Base-by-base conservation (phyloP, 768 basidiomycete species). In the Lentinus brumalis region DNA sequence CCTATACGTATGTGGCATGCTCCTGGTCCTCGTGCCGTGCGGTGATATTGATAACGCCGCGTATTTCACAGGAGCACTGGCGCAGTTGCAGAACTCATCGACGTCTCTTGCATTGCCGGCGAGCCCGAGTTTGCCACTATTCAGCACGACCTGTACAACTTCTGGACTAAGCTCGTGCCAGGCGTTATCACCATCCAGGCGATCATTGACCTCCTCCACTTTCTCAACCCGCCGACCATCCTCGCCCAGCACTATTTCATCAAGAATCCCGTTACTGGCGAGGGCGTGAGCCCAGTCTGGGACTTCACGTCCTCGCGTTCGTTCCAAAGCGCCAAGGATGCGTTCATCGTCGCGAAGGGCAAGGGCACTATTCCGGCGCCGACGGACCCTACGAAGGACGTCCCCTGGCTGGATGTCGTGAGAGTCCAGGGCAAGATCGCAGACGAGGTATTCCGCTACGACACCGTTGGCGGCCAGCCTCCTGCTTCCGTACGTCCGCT, bases 211-310 rank as follows among this genome's bases (percentile, higher is more conserved):
- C 29, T 62, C 35, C 49, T 66, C 38, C 66, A 67, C 63, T 18
- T 58, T 35, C 4, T 66, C 50, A 61, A 67, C 63, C 57, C 63
- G 30, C 65, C 68, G 12, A 61, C 65, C 35, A 56, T 68, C 44
- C 67, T 71, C 40, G 67, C 64, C n/a, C 75, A 77, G 66, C 75
- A 79, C 50, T 79, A 74, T 69, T 78, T 79, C 66, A 69, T 75
- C 26, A 38, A 65, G 11, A 74, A 73, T 63, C 71, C 73, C 15
- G 64, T 63, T 4, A 73, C 71, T 51, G 66, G 67, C 53, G 50
- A 46, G 35, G 70, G 72, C 44, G 38, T 72, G 53, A 68, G 67
- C 51, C 74, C 78, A 53, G 69, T 70, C 51, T 70, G 75, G 64
- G 77, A 76, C 62, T 74, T 75, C 66, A 61, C 64, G 29, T 71